Percentiles rank a stretch among this genome's conserved stretches.
Conservation (phyloP, 2,329 filamentous ascomycete genomes). For the Beauveria pseudobassiana region DNA sequence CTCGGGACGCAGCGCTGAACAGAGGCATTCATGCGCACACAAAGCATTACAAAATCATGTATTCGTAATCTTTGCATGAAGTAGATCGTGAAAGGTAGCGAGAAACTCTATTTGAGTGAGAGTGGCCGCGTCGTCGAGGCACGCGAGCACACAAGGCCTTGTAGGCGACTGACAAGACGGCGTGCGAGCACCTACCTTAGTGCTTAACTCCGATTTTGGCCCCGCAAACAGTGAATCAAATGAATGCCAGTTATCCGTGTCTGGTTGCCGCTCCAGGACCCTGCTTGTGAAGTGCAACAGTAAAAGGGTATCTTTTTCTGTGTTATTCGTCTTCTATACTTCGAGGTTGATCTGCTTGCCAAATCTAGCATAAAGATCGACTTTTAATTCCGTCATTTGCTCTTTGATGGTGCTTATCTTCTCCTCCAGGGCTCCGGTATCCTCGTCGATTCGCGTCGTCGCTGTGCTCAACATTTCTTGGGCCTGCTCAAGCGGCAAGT, state of each 20-base stretch:
- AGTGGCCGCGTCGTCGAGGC: no score
- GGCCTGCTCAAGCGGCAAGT: slow-evolving; percentile 73
- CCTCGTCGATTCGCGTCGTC: slow-evolving; percentile 65
- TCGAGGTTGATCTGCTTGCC: slow-evolving; percentile 96
- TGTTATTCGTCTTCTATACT: slow-evolving; percentile 13
- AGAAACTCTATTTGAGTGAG: no score
- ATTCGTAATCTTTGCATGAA: no score
- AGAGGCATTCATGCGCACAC: no score
- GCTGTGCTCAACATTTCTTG: slow-evolving; percentile 74
- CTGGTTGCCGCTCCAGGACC: neutral
- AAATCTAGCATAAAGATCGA: slow-evolving; percentile 88
- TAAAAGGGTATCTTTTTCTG: neutral
- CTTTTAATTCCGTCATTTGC: slow-evolving; percentile 85
- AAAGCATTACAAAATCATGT: no score
- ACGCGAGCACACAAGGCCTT: no score
- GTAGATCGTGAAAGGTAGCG: no score
- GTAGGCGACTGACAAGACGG: neutral
- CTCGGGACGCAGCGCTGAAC: no score
- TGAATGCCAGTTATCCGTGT: neutral
- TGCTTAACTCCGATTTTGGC: neutral
- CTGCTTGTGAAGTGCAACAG: no score
- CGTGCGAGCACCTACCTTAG: neutral
- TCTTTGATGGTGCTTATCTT: slow-evolving; percentile 67
- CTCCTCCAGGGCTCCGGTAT: slow-evolving; percentile 69
- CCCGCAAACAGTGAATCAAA: neutral